Base-by-base conservation (phyloP, 2,329 filamentous ascomycete genomes). In the Sclerotinia borealis region DNA sequence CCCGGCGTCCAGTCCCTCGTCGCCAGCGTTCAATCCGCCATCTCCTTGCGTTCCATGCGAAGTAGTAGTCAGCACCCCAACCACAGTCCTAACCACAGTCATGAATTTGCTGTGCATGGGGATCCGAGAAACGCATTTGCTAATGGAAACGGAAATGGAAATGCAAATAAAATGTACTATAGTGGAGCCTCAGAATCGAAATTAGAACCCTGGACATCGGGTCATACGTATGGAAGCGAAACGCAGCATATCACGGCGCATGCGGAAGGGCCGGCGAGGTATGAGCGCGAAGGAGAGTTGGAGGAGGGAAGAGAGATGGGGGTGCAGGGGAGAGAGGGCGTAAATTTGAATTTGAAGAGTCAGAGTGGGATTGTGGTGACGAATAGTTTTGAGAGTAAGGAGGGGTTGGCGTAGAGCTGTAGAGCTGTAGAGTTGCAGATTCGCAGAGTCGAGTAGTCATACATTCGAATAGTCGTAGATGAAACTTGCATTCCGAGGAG, bases 381-480 rank as follows among this genome's bases (percentile, higher is more conserved):
- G 22, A 58, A 58, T 62, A 58, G 41, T 39, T 62, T 62, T 48
- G 50, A 62, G 51, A 34, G 39, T 27, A 58, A 8, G 31, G 60
- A 58, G 50, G 60, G 41, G 19, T 37, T 25, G 4, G 49, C 29
- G 27, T 60, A 39, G 13, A 43, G n/a, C n/a, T n/a, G n/a, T n/a
- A n/a, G n/a, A n/a, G n/a, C n/a, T n/a, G n/a, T n/a, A n/a, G n/a
- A n/a, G n/a, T n/a, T n/a, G n/a, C n/a, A n/a, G n/a, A n/a, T n/a
- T n/a, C n/a, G n/a, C n/a, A n/a, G n/a, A n/a, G n/a, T n/a, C n/a
- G n/a, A n/a, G n/a, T n/a, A n/a, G n/a, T n/a, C n/a, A n/a, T n/a
- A n/a, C n/a, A n/a, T n/a, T n/a, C n/a, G n/a, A n/a, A n/a, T n/a
- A n/a, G n/a, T n/a, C n/a, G 27, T 31, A 22, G 19, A 25, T 19